Conservation (phyloP, 1,284 basidiomycete species). For the Boletus hoseneyae region DNA sequence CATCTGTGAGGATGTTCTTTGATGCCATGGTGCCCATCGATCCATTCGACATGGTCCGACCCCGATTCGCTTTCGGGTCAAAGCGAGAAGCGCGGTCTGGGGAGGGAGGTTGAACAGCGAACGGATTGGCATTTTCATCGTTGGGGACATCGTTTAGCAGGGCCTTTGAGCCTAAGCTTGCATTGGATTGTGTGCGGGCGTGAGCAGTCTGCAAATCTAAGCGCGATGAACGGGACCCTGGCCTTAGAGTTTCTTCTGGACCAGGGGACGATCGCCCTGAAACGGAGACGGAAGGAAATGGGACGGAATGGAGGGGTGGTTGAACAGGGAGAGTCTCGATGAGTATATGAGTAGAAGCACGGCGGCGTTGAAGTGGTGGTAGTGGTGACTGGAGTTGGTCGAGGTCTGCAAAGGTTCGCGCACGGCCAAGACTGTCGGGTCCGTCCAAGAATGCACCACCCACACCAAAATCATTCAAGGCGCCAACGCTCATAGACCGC, state of each 20-base stretch:
- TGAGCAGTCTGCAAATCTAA: constrained; percentile 32
- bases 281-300: constrained; percentile 59
- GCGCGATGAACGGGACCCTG: constrained; percentile 32
- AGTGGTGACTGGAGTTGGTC: constrained; percentile 40
- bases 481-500: constrained; percentile 63
- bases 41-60: constrained; percentile 39
- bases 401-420: constrained; percentile 50
- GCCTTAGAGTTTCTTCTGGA: constrained; percentile 33
- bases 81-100: constrained; percentile 38
- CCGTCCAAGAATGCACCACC: constrained; percentile 44
- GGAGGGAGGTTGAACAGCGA: constrained; percentile 32
- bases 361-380: constrained; percentile 41
- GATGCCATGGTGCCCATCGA: constrained; percentile 37
- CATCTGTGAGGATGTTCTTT: constrained; percentile 38
- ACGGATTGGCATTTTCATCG: constrained; percentile 25
- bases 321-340: constrained; percentile 43
- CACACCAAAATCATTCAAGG: constrained; percentile 50
- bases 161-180: constrained; percentile 45
- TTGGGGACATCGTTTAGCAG: constrained; percentile 35
- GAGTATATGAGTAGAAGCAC: constrained; percentile 48
- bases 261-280: constrained; percentile 45
- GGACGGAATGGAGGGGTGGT: constrained; percentile 50
- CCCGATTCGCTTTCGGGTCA: constrained; percentile 37
- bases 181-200: constrained; percentile 45
- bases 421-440: constrained; percentile 29